phyloP scores from a whole-genome alignment of 2,329 filamentous ascomycete genomes.

The Chrysoporthe deuterocubensis region DNA sequence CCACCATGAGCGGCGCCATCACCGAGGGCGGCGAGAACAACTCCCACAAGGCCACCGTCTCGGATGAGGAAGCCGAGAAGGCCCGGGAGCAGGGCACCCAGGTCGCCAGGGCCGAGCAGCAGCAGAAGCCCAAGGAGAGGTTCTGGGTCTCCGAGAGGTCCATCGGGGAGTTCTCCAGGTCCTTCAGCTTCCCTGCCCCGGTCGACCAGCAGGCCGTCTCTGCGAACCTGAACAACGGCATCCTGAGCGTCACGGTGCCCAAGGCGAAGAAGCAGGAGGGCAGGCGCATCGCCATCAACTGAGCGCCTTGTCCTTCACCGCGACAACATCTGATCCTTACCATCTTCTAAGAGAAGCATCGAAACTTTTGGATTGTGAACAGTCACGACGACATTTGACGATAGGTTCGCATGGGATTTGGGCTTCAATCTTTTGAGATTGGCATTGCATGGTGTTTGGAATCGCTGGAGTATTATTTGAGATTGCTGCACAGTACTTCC shows the following conservation, averaged over 20 bases:
- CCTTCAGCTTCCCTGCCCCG: conserved; percentile 68
- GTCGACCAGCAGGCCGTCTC: conserved; percentile 66
- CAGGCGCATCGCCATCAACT: conserved; percentile 60
- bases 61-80: conserved; percentile 57
- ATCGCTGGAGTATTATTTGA: neutral
- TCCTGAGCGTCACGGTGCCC: conserved; percentile 66
- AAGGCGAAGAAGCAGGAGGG: conserved; percentile 65
- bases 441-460: conserved; percentile 1
- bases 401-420: neutral
- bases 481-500: neutral
- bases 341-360: neutral
- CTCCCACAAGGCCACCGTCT: conserved; percentile 65
- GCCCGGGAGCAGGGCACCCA: conserved; percentile 41
- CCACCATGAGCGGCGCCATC: conserved; percentile 42
- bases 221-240: conserved; percentile 67
- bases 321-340: neutral
- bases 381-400: neutral
- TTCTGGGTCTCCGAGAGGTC: conserved; percentile 75
- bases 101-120: conserved; percentile 30
- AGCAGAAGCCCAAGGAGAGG: conserved; percentile 39
- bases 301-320: conserved; percentile 33
- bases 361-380: neutral
- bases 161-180: conserved; percentile 69
- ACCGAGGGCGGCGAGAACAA: conserved; percentile 45
- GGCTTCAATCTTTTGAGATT: neutral